Base-by-base conservation (phyloP, 768 basidiomycete genomes). In the Tremella fuciformis region DNA sequence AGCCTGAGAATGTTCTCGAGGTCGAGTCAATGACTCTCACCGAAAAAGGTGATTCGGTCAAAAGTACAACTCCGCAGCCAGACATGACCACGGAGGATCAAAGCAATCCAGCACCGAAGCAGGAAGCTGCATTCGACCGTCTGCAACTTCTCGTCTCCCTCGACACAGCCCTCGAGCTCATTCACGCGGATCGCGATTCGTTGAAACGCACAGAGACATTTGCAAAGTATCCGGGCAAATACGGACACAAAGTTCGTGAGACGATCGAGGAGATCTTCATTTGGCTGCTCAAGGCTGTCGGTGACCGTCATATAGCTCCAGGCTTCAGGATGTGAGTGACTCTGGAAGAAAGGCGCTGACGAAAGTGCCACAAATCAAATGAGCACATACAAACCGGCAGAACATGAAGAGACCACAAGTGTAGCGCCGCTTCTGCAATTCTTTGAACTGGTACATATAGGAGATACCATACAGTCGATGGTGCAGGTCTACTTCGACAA, bases 401-500 rank as follows among this genome's bases (percentile, higher is more conserved):
- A 93, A 61, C 89, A 89, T 66, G 82, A 86, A 51, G 87, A 84
- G 51, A 85, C 86, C 38, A 85, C 84, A 21, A 86, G 84, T 63
- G 93, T 98, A 1, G 91, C 93, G 0, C 96, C 96, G 0, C 78
- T 99, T 2, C 79, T 97, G 40, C 93, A 98, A 74, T 98, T 98
- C 79, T 97, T 99, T 64, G 94, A 98, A 79, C 81, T 98, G 21
- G 94, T 94, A 0, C 96, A 98, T 78, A 81, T 98, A 15, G 96
- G 92, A 0, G 94, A 99, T 72, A 99, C 90, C 15, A 97, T 98
- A 44, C 91, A 94, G 77, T 90, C 87, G 16, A 97, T 98, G 85
- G 85, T 96, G 6, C 92, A 99, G 66, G 96, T 97, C 1, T 99
- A 93, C 76, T 99, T 94, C 71, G 96, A 98, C 72, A 93, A 93